A percentile compares a stretch with the other conserved stretches of the same genome.
These are phyloP conservation scores for Cercophora newfieldiana DNA, from an alignment of 495 filamentous ascomycete genomes.

Conservation along the genomic window DNA sequence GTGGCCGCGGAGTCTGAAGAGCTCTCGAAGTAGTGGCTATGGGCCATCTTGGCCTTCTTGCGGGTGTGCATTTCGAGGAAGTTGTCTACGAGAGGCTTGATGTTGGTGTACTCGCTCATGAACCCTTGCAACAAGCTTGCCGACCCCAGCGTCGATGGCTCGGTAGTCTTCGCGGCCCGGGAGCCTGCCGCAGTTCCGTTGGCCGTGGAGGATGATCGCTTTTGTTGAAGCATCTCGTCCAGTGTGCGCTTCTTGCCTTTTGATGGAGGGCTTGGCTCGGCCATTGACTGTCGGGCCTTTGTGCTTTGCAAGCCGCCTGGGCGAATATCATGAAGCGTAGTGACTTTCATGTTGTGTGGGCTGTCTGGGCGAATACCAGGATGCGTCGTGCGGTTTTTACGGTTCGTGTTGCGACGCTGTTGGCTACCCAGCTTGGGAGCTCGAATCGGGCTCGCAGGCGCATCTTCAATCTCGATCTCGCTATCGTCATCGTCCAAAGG, in stretches of 20 bases:
- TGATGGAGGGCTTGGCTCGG: not conserved
- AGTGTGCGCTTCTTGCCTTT: conserved; percentile 20
- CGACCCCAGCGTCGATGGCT: not conserved
- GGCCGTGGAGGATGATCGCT: not conserved
- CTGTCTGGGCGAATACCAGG: not conserved
- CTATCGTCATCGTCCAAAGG: conserved; percentile 50
- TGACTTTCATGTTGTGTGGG: not conserved
- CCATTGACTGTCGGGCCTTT: not conserved
- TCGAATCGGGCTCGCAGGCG: not conserved
- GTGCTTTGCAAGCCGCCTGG: not conserved
- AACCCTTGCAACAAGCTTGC: conserved; percentile 22
- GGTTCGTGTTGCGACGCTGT: not conserved
- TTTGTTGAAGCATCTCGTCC: conserved; percentile 9
- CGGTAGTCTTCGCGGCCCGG: not conserved
- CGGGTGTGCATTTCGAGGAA: conserved; percentile 43
- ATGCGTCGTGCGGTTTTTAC: not conserved
- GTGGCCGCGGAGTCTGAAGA: not conserved
- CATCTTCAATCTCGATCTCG: conserved; percentile 43
- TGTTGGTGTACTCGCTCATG: conserved; percentile 23
- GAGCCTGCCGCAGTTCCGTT: not conserved
- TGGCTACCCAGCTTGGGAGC: not conserved
- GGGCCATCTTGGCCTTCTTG: conserved; percentile 34
- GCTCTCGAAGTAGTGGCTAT: conserved; percentile 27
- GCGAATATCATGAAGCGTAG: not conserved
- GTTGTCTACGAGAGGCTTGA: conserved; percentile 40